A percentile compares a stretch with the other conserved stretches of the same genome.
These are phyloP conservation scores for Boechera retrofracta DNA, from an alignment of 345 rosid genomes.

Conservation along the genomic window DNA sequence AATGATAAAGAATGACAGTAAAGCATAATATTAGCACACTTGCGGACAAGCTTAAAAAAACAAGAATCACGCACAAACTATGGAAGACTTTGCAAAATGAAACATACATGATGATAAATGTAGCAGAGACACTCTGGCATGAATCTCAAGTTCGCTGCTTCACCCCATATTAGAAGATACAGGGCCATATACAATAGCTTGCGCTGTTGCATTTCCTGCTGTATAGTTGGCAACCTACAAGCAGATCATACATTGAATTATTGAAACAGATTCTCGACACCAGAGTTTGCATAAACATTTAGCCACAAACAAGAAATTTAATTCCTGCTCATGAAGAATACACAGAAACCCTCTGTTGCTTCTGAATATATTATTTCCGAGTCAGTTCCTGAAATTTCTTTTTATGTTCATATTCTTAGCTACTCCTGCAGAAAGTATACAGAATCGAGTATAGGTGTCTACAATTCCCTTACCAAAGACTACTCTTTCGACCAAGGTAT, in stretches of 20 bases:
- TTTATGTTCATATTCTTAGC: constrained; percentile 12
- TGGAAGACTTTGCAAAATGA: constrained; percentile 15
- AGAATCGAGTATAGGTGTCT: constrained; percentile 3
- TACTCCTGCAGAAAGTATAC: constrained; percentile 6
- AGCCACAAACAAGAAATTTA: constrained; percentile 1
- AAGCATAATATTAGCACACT: constrained; percentile 18
- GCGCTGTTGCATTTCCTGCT: constrained; percentile 99
- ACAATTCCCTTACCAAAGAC: constrained; percentile 82
- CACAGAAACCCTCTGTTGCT: constrained; percentile 7
- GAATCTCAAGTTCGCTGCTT: constrained; percentile 97
- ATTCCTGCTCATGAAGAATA: constrained; percentile 15
- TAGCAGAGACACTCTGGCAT: constrained; percentile 99
- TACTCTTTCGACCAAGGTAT: constrained; percentile 93
- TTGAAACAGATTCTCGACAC: constrained; percentile 17
- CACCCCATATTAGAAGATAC: constrained; percentile 99
- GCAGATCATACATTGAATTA: constrained; percentile 6
- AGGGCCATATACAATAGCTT: constrained; percentile 94
- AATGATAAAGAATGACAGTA: background rate
- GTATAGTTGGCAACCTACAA: constrained; percentile 98
- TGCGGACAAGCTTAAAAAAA: background rate
- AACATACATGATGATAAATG: constrained; percentile 95
- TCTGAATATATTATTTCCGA: background rate
- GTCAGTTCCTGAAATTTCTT: constrained; percentile 10
- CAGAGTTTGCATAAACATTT: constrained; percentile 22
- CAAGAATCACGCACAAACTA: constrained; percentile 22